Evolutionary conservation across 768 basidiomycete species (phyloP), one percentile per base, ranked within the genome.

Genomic region (Tulasnella sp.): DNA sequence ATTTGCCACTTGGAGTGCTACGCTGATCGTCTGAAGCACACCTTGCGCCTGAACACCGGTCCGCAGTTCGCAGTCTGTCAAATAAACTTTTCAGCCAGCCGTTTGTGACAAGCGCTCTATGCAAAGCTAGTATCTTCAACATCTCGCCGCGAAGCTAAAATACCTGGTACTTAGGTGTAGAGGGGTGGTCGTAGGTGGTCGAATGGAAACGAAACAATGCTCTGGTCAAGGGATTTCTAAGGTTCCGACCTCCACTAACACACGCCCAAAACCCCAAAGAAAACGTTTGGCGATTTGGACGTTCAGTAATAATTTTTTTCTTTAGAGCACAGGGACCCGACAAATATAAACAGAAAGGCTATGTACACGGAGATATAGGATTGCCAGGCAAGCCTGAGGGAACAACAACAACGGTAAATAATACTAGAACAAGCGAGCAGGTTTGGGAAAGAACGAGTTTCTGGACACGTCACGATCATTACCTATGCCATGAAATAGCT

Each of bases 31-130:
- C 12, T 19, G 25, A 71, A 25, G n/a, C 38, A 17, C 77, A 92
- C 92, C 80, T 91, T 86, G 84, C 91, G 93, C 82, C 87, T 90
- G 81, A 92, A 91, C 75, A 91, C 87, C 36, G 77, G 83, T 9
- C 87, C 91, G 79, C n/a, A n/a, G 79, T 91, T 93, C 82, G 93
- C 92, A 14, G 91, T 86, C 79, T 88, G 52, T 12, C 29, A 11
- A 34, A 25, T 12, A 25, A 64, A 49, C 11, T n/a, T 12, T 3
- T 49, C 49, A 49, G 22, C 19, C 49, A 49, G 49, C 49, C 22
- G 49, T 8, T 49, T 49, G 22, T 19, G n/a, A n/a, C 19, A 49
- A 49, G n/a, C 85, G 72, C 79, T 86, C 86, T 86, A 78, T 87
- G 86, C 22, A 87, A 79, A 83, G 87, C 85, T 17, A 87, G 79